Percentiles rank a stretch among this genome's conserved stretches.
phyloP scores from a whole-genome alignment of 371 early-diverging fungal species.

The Coemansia sp. region DNA sequence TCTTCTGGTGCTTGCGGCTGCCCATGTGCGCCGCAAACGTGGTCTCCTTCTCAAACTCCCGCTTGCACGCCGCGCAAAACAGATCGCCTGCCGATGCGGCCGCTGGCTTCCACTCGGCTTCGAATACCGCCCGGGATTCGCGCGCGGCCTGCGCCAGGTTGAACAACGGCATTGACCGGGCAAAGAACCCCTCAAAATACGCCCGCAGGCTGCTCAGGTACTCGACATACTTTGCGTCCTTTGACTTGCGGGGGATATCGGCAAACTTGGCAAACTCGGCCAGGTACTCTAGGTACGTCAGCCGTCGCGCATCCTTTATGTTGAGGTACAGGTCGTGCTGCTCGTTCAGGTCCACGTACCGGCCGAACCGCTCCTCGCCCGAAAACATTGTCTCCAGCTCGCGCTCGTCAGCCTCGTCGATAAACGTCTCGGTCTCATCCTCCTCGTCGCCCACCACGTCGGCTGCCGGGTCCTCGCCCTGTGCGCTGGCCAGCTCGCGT shows the following conservation, averaged over 20 bases:
- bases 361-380: slow-evolving; percentile 88
- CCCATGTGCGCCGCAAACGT: slow-evolving; percentile 84
- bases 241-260: slow-evolving; percentile 63
- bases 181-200: slow-evolving; percentile 79
- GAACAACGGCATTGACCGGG: slow-evolving; percentile 76
- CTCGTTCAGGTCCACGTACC: slow-evolving; percentile 83
- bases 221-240: slow-evolving; percentile 52
- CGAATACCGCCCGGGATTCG: slow-evolving; percentile 60
- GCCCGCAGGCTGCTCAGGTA: slow-evolving; percentile 65
- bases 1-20: slow-evolving; percentile 89
- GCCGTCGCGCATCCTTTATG: slow-evolving; percentile 68
- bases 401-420: slow-evolving; percentile 31
- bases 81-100: slow-evolving; percentile 50
- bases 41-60: slow-evolving; percentile 80
- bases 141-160: slow-evolving; percentile 61
- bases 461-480: not conserved
- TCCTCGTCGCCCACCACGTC: not conserved
- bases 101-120: slow-evolving; percentile 28
- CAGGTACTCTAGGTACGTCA: slow-evolving; percentile 82
- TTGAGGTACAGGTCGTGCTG: slow-evolving; percentile 79
- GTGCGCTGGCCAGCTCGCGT: slow-evolving; percentile 1
- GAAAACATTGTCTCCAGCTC: slow-evolving; percentile 84
- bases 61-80: slow-evolving; percentile 81
- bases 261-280: slow-evolving; percentile 67
- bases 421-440: slow-evolving; percentile 23